A percentile compares a stretch with the other conserved stretches of the same genome.
phyloP scores from a whole-genome alignment of 192 early-diverging fungal species.

The Kappamyces sp. region DNA sequence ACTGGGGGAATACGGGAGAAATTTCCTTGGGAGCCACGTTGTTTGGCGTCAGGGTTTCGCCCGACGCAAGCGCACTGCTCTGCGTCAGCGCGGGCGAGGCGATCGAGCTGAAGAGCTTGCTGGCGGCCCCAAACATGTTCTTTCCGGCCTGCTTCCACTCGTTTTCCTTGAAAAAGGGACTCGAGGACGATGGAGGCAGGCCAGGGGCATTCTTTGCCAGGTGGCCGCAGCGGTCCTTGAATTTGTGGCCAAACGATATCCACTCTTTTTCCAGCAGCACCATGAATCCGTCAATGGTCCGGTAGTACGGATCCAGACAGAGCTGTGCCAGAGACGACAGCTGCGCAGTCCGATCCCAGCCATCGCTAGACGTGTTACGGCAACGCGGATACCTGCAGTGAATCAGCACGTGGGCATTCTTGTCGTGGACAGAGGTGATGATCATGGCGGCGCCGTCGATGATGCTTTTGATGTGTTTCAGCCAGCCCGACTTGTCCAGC shows the following conservation, averaged over 20 bases:
- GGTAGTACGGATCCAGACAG: slow-evolving; percentile 93
- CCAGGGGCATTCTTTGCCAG: slow-evolving; percentile 26
- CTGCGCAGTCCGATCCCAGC: slow-evolving; percentile 98
- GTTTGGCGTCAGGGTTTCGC: slow-evolving; percentile 30
- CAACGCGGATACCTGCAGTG: slow-evolving; percentile 66
- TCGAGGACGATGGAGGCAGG: neutral
- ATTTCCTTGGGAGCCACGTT: slow-evolving; percentile 59
- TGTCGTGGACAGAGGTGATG: slow-evolving; percentile 69
- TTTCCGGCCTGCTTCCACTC: slow-evolving; percentile 26
- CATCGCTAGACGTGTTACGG: slow-evolving; percentile 60
- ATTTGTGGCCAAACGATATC: slow-evolving; percentile 96
- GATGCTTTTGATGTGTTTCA: slow-evolving; percentile 77
- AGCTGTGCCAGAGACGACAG: slow-evolving; percentile 81
- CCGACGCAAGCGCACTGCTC: slow-evolving; percentile 3
- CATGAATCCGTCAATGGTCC: slow-evolving; percentile 86
- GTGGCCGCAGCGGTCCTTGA: slow-evolving; percentile 87
- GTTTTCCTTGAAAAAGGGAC: neutral
- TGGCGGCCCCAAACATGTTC: slow-evolving; percentile 18
- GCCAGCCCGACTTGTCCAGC: slow-evolving; percentile 75
- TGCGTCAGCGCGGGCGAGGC: slow-evolving; percentile 27
- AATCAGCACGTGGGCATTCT: slow-evolving; percentile 79
- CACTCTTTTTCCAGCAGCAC: slow-evolving; percentile 96
- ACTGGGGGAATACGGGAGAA: slow-evolving; percentile 94
- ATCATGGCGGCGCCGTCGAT: slow-evolving; percentile 76
- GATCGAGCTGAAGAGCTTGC: slow-evolving; percentile 12